Evolutionary conservation across 1,284 basidiomycete species (phyloP).

Genomic region (Irpex lacteus): DNA sequence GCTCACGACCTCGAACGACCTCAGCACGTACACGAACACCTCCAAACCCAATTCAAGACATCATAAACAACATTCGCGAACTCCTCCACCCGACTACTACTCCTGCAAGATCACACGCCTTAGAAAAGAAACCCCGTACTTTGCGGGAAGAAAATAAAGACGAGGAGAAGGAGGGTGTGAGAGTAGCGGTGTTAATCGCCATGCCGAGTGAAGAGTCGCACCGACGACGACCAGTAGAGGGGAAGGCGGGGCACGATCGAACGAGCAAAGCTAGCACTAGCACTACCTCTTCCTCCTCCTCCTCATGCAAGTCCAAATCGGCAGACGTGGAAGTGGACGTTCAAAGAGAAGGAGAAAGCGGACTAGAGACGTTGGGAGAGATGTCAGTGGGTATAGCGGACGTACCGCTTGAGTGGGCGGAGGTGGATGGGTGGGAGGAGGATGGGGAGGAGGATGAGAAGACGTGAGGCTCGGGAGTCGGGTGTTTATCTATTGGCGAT

Average conservation of each 20-base stretch:
- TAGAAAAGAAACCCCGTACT: not conserved
- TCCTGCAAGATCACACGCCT: not conserved
- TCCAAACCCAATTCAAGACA: not conserved
- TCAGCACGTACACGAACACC: not conserved
- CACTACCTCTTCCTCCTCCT: too few species aligned
- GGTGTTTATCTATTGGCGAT: not conserved
- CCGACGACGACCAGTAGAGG: not conserved
- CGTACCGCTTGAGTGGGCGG: conserved; percentile 3
- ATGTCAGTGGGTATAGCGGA: conserved; percentile 12
- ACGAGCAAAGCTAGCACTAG: not conserved
- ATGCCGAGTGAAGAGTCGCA: conserved; percentile 8
- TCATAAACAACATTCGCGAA: not conserved
- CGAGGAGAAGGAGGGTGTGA: not conserved
- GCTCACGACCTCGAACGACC: not conserved
- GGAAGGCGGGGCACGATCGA: not conserved
- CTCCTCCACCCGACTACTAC: not conserved
- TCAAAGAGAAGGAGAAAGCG: not conserved
- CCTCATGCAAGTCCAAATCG: too few species aligned
- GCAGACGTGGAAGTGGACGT: not conserved
- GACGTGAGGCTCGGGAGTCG: not conserved
- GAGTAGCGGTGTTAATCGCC: conserved; percentile 12
- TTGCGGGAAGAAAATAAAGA: not conserved
- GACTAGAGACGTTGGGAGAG: not conserved
- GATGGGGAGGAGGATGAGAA: not conserved
- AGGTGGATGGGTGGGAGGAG: not conserved